Evolutionary conservation across 768 basidiomycete species (phyloP).

Genomic region (Gloeopeniophorella convolvens): DNA sequence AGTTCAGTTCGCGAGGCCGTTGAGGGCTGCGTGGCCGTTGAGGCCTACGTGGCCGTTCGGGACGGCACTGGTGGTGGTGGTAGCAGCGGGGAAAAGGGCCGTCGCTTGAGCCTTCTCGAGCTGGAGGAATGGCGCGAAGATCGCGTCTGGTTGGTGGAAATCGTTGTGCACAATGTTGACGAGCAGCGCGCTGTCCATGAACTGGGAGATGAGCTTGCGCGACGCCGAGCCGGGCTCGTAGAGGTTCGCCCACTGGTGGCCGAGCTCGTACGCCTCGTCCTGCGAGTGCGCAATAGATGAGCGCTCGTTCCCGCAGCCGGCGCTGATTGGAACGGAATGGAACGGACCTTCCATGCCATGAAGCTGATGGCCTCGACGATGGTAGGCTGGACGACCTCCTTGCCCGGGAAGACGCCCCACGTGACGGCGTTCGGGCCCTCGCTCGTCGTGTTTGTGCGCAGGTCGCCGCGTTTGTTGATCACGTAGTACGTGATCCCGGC

Average conservation of each 20-base stretch:
- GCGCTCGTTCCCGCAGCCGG: not conserved
- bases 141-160: slow-evolving; percentile 77
- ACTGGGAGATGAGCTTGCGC: slow-evolving; percentile 62
- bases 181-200: slow-evolving; percentile 79
- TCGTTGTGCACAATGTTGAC: slow-evolving; percentile 97
- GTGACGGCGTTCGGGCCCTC: slow-evolving; percentile 98
- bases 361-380: slow-evolving; percentile 97
- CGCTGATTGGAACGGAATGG: not conserved
- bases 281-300: slow-evolving; percentile 25
- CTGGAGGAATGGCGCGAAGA: slow-evolving; percentile 82
- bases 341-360: slow-evolving; percentile 91
- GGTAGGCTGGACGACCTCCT: slow-evolving; percentile 93
- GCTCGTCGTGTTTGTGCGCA: slow-evolving; percentile 89
- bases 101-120: slow-evolving; percentile 47
- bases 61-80: no score
- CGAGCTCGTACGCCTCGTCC: slow-evolving; percentile 94
- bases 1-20: slow-evolving; percentile 22
- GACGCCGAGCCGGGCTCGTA: slow-evolving; percentile 76
- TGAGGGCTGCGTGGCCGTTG: slow-evolving; percentile 13
- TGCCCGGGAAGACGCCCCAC: slow-evolving; percentile 97
- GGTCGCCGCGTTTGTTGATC: slow-evolving; percentile 92
- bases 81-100: no score
- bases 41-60: no score
- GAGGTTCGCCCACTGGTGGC: slow-evolving; percentile 82
- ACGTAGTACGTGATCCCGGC: slow-evolving; percentile 92